Evolutionary conservation across 2,329 filamentous ascomycete species (phyloP).

Genomic region (Fusarium xylarioides): DNA sequence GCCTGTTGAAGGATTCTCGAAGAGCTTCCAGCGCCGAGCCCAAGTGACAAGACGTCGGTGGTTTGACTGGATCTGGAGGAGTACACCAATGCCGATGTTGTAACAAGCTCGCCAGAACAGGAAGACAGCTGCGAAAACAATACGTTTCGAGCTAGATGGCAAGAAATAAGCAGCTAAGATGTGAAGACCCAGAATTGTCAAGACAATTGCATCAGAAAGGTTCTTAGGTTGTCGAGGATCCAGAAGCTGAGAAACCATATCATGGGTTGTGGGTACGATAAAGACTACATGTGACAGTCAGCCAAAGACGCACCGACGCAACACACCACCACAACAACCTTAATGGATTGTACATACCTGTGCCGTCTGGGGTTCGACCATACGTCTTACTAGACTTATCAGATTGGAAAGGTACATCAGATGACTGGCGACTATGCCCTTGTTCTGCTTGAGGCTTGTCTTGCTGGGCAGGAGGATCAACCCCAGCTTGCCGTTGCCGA

Average conservation of each 20-base stretch:
- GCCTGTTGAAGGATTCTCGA: constrained; percentile 83
- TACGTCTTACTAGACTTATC: constrained; percentile 75
- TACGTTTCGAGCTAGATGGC: constrained; percentile 73
- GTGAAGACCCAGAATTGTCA: constrained; percentile 79
- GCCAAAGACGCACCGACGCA: constrained; percentile 19
- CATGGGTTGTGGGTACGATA: constrained; percentile 92
- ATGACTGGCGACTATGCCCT: constrained; percentile 20
- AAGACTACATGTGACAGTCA: constrained; percentile 72
- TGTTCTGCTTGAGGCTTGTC: constrained; percentile 20
- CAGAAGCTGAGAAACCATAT: constrained; percentile 98
- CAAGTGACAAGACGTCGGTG: constrained; percentile 86
- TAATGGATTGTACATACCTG: constrained; percentile 67
- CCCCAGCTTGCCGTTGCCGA: constrained; percentile 43
- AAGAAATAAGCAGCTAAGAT: constrained; percentile 78
- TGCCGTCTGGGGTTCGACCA: constrained; percentile 90
- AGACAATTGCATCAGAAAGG: constrained; percentile 81
- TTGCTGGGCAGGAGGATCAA: constrained; percentile 27
- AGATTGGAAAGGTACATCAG: constrained; percentile 19
- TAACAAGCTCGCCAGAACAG: constrained; percentile 93
- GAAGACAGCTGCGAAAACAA: constrained; percentile 84
- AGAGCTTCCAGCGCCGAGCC: constrained; percentile 86
- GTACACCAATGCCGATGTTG: constrained; percentile 91
- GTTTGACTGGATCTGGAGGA: constrained; percentile 89
- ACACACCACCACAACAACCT: constrained; percentile 13
- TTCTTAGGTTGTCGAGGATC: constrained; percentile 97